Evolutionary conservation across 192 early-diverging fungal species (phyloP), one percentile per base, ranked within the genome.

Genomic region (Gaertneriomyces semiglobifer): DNA sequence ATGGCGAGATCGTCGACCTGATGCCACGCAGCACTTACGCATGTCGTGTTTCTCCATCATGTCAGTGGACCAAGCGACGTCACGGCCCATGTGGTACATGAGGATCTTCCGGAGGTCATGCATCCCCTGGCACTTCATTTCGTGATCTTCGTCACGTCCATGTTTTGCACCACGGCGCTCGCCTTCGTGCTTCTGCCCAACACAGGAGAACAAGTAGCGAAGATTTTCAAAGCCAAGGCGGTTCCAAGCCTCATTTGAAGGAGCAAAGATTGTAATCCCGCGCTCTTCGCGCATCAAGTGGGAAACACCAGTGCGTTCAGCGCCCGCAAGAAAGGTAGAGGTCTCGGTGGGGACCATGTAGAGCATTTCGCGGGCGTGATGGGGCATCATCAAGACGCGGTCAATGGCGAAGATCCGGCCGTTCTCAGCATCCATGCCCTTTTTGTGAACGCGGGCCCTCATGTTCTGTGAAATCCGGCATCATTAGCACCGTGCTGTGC

Each of bases 81-180:
- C 63, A 4, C 14, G 43, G 53, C 39, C 47, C 11, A 72, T 56
- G 62, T 70, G 65, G 71, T 70, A 74, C 60, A 61, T n/a, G 40
- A 77, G 16, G 41, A 77, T 77, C 53, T 71, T 66, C 68, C 74
- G 74, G 16, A 74, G 52, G 16, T 74, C 71, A 44, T 74, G 18
- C 4, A 11, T 8, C 10, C 72, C 72, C 20, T 61, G 9, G 59
- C 59, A 61, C n/a, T 25, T 12, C 48, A 50, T 50, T 33, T 33
- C 25, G 25, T 33, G 25, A 33, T 33, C 25, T 33, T 33, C 25
- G 25, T 2, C 25, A 2, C 25, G 25, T 33, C 25, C 25, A 33
- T 33, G 25, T 33, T 2, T 33, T 33, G 2, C 25, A 33, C 25
- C 25, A 33, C 25, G 25, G 25, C 12, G 14, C 48, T 18, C 16